Evolutionary conservation across 1,284 basidiomycete genomes (phyloP).

Genomic region (Pseudozyma sp.): DNA sequence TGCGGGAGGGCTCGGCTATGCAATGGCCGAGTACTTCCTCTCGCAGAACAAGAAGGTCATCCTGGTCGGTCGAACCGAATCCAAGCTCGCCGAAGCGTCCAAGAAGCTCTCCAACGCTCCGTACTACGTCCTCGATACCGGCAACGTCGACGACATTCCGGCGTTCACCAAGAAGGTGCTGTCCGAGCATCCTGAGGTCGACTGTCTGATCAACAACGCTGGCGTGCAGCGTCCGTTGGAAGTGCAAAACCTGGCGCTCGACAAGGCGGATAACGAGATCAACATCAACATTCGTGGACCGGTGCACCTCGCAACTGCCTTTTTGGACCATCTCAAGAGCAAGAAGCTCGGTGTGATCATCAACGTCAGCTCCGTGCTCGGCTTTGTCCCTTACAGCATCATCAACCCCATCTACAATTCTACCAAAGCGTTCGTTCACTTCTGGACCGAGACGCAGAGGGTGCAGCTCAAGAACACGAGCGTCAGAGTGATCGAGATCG

Average conservation of each 20-base stretch:
- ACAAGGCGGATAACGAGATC: constrained; percentile 61
- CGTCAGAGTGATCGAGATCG: constrained; percentile 61
- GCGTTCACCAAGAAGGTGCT: constrained; percentile 65
- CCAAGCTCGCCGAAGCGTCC: constrained; percentile 63
- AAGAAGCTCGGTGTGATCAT: constrained; percentile 57
- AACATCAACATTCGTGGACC: constrained; percentile 64
- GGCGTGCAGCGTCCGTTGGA: constrained; percentile 68
- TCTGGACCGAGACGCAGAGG: constrained; percentile 60
- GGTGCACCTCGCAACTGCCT: constrained; percentile 56
- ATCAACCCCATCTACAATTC: constrained; percentile 59
- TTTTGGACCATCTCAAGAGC: constrained; percentile 60
- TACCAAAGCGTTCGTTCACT: constrained; percentile 61
- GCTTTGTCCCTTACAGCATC: constrained; percentile 55
- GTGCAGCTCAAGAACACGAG: constrained; percentile 60
- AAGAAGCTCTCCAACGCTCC: constrained; percentile 64
- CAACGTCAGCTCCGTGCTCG: constrained; percentile 62
- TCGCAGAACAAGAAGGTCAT: constrained; percentile 69
- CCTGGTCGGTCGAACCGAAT: constrained; percentile 69
- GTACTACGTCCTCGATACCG: constrained; percentile 69
- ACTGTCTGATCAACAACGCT: constrained; percentile 70
- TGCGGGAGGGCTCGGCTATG: constrained; percentile 60
- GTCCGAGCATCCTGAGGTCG: constrained; percentile 69
- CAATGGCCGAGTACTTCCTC: constrained; percentile 69
- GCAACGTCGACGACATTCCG: constrained; percentile 61
- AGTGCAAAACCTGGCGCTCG: constrained; percentile 58